Evolutionary conservation across 768 basidiomycete genomes (phyloP), one percentile per base, ranked within the genome.

Genomic region (Serendipita sp.): DNA sequence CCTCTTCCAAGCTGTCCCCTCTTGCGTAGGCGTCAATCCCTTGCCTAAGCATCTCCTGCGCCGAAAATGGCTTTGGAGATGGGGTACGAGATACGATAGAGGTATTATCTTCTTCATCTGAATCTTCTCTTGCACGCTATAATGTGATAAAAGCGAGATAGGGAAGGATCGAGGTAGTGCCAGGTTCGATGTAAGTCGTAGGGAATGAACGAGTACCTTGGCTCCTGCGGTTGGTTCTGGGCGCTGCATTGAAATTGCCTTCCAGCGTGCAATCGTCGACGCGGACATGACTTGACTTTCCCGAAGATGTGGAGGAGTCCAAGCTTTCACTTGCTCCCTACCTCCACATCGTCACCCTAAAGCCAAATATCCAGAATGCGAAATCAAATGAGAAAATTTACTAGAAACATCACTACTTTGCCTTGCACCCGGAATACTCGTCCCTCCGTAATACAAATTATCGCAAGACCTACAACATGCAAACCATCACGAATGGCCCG

Each of bases 71-170:
- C 1, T 70, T 67, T 0, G 89, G 88, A n/a, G 89, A 91, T 8
- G 89, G 87, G 0, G 84, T 80, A 40, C 86, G 81, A 65, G 90
- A 91, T 67, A 83, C 78, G 55, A 91, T 74, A 18, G 87, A 88
- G 53, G 88, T 73, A 68, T 86, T 75, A 70, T 88, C 87, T 63
- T 87, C 86, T 62, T 50, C 48, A 33, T 60, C 55, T n/a, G 55
- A 33, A 60, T 60, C 55, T 27, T 60, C 55, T 60, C 55, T 23
- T 40, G 62, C 27, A 44, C 62, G 62, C 62, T 44, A 44, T 18
- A 23, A 43, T 63, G 62, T 33, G 31, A 29, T 31, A 52, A 27
- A 63, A 43, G 27, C n/a, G 62, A 36, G 63, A 31, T 3, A 44
- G 16, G 33, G 37, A 37, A 5, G 36, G 50, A 18, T 33, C 29